phyloP scores from a whole-genome alignment of 1,139 yeast genomes.

The Candida tetrigidarum region DNA sequence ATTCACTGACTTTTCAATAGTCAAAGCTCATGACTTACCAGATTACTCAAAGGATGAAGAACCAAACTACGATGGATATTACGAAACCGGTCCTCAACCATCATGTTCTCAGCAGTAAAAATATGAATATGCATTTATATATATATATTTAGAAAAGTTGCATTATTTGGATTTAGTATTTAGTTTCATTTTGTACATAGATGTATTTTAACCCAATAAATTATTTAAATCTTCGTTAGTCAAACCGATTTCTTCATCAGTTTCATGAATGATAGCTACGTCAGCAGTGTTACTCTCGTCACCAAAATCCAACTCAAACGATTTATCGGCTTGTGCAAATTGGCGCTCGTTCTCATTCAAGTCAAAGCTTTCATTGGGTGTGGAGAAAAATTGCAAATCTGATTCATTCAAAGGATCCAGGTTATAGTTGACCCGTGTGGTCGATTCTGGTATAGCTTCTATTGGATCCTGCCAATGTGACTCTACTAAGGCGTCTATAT shows the following conservation, averaged over 20 bases:
- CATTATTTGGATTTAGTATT: too few species aligned
- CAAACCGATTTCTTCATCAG: constrained; percentile 32
- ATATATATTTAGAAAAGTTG: constrained; percentile 5
- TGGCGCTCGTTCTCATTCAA: constrained; percentile 16
- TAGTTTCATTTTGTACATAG: constrained; percentile 11
- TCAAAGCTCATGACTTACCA: constrained; percentile 36
- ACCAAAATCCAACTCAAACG: constrained; percentile 24
- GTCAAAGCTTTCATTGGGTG: constrained; percentile 17
- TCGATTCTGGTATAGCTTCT: constrained; percentile 13
- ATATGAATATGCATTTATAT: background rate
- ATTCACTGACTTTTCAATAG: constrained; percentile 44
- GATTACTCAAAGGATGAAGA: constrained; percentile 33
- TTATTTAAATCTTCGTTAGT: constrained; percentile 38
- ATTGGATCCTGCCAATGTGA: constrained; percentile 16
- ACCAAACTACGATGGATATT: constrained; percentile 19
- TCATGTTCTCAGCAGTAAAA: constrained; percentile 42
- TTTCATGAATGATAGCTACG: constrained; percentile 12
- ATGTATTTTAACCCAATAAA: constrained; percentile 36
- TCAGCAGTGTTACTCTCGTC: constrained; percentile 18
- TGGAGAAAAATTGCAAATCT: constrained; percentile 30
- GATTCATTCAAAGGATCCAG: constrained; percentile 25
- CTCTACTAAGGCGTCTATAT: constrained; percentile 13
- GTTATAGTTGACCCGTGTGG: constrained; percentile 19
- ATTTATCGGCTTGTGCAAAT: constrained; percentile 9
- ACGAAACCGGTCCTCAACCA: constrained; percentile 29